Evolutionary conservation across 2,329 filamentous ascomycete genomes (phyloP).

Genomic region (Neofusicoccum kwambonambiense): DNA sequence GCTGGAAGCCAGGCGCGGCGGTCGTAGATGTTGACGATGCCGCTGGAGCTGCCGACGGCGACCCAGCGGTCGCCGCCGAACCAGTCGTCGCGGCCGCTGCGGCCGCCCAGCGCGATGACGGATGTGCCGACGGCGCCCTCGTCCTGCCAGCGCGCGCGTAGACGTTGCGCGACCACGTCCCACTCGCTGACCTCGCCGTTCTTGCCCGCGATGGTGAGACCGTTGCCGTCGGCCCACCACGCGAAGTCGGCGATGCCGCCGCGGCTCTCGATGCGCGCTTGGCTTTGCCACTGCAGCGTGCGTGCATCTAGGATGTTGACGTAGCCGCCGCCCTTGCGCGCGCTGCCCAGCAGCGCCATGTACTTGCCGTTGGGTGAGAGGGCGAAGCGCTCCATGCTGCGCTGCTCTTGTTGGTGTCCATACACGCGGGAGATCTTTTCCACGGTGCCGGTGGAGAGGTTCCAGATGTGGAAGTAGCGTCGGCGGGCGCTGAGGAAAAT

Average conservation of each 20-base stretch:
- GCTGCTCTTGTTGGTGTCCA: slow-evolving; percentile 77
- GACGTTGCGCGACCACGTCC: slow-evolving; percentile 65
- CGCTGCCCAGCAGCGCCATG: slow-evolving; percentile 77
- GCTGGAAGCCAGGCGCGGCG: slow-evolving; percentile 58
- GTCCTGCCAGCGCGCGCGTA: slow-evolving; percentile 82
- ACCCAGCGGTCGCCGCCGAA: slow-evolving; percentile 86
- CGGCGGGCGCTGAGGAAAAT: slow-evolving; percentile 88
- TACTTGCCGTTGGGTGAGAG: slow-evolving; percentile 83
- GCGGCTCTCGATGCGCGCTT: slow-evolving; percentile 76
- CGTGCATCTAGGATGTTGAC: slow-evolving; percentile 79
- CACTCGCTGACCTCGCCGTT: slow-evolving; percentile 91
- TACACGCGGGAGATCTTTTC: slow-evolving; percentile 77
- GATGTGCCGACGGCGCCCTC: slow-evolving; percentile 87
- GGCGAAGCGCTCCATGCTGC: slow-evolving; percentile 86
- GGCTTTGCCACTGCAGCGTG: slow-evolving; percentile 83
- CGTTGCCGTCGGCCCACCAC: slow-evolving; percentile 86
- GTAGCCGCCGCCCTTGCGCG: slow-evolving; percentile 80
- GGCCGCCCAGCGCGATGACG: slow-evolving; percentile 71
- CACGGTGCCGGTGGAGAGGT: slow-evolving; percentile 75
- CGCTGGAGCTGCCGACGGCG: slow-evolving; percentile 79
- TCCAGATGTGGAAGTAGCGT: slow-evolving; percentile 92
- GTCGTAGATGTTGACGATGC: slow-evolving; percentile 93
- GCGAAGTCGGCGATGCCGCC: slow-evolving; percentile 86
- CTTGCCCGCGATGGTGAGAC: slow-evolving; percentile 78
- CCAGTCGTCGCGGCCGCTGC: slow-evolving; percentile 55